These are phyloP conservation scores for Alopecurus myosuroides DNA, from an alignment of 176 grass and related monocot genomes.

Conservation along the genomic window DNA sequence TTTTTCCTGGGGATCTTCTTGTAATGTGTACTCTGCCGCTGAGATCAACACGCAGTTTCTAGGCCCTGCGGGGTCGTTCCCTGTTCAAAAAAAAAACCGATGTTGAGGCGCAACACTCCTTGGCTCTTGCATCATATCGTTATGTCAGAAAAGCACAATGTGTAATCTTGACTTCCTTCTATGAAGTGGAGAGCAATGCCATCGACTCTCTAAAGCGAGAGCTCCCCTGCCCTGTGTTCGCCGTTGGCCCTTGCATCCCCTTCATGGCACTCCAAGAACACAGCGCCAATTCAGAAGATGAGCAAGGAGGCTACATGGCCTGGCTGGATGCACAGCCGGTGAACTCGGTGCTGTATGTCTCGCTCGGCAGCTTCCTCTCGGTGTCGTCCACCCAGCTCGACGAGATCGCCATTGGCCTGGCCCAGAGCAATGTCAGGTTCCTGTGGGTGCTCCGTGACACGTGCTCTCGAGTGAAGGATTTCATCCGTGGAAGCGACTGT, in stretches of 20 bases:
- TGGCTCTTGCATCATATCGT: no score
- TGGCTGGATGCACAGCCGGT: constrained; percentile 37
- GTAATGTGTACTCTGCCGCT: no score
- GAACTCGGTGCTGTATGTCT: constrained; percentile 37
- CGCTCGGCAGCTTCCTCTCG: constrained; percentile 51
- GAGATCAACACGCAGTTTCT: no score
- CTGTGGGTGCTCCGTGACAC: constrained; percentile 36
- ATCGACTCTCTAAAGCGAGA: constrained; percentile 4
- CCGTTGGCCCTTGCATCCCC: constrained; percentile 29
- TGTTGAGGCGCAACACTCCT: no score
- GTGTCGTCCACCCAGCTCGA: constrained; percentile 25
- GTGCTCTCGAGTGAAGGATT: background rate
- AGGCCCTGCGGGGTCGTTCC: no score
- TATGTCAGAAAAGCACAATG: background rate
- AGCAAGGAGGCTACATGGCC: background rate
- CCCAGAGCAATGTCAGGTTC: constrained; percentile 20
- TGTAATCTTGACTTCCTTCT: constrained; percentile 42
- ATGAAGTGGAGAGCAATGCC: constrained; percentile 16
- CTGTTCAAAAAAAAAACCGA: no score
- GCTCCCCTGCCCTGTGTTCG: constrained; percentile 8
- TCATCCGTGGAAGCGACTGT: background rate
- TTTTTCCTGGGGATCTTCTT: no score
- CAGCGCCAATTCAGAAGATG: background rate
- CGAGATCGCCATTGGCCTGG: constrained; percentile 32
- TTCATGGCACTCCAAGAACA: constrained; percentile 4